Conservation (phyloP, 2,329 filamentous ascomycete species). For the Fusarium praegraminearum region DNA sequence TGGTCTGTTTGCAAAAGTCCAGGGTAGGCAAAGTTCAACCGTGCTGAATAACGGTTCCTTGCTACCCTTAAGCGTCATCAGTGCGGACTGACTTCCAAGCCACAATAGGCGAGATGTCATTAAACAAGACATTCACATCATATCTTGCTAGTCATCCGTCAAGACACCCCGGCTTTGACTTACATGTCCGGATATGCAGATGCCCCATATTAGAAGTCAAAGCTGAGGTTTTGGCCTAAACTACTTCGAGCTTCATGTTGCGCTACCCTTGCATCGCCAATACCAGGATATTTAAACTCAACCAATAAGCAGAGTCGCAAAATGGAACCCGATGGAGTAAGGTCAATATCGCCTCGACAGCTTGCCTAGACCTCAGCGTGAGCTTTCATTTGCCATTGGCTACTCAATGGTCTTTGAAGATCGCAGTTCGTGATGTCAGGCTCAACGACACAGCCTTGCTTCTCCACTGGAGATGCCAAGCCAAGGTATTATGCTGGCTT, state of each 20-base stretch:
- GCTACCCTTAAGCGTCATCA: background rate
- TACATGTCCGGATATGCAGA: background rate
- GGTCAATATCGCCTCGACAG: constrained; percentile 1
- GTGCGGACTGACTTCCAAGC: background rate
- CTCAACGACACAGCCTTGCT: background rate
- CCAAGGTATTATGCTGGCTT: background rate
- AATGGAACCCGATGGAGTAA: constrained; percentile 4
- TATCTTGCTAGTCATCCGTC: background rate
- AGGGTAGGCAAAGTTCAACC: background rate
- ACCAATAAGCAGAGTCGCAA: constrained; percentile 18
- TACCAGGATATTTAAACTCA: background rate
- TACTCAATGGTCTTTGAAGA: background rate
- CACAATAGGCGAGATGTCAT: background rate
- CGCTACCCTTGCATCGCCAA: constrained; percentile 8
- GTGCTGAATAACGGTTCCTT: background rate
- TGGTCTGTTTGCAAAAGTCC: background rate
- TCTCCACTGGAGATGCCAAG: background rate
- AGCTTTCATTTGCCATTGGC: background rate
- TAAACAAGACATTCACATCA: background rate
- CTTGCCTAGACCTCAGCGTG: background rate
- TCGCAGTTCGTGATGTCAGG: background rate
- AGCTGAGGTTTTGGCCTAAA: constrained; percentile 15
- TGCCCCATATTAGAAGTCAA: background rate
- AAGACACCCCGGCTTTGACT: background rate
- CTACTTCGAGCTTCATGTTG: constrained; percentile 13